Evolutionary conservation across 768 basidiomycete genomes (phyloP), one percentile per base, ranked within the genome.

Genomic region (Cystobasidium onofrii): DNA sequence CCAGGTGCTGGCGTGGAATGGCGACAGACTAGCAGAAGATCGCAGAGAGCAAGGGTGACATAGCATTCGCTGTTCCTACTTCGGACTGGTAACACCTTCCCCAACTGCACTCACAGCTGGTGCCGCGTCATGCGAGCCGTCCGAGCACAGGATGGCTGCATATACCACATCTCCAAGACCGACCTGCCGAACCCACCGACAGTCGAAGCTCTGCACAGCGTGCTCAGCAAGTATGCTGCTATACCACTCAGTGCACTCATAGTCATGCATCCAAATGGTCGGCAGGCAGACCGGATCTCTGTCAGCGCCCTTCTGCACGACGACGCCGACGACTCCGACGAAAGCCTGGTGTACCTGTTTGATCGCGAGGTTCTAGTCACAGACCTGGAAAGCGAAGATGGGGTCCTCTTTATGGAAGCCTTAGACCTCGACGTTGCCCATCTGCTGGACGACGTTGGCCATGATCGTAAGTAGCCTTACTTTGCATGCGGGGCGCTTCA

Each of bases 191-290:
- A 20, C 20, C 41, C 41, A 46, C 41, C 44, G 29, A 67, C 65
- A 13, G 27, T 67, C 23, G 65, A 67, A 33, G 54, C 36, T 2
- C 55, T 71, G 20, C 55, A 71, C 36, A 55, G 31, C 54, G 54
- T 57, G 33, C 69, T 71, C 50, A 55, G 36, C 15, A 29, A 71
- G 27, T 29, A 55, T 44, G 25, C 29, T 33, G 54, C 29, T 9
- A 71, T 71, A 13, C 69, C 69, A 1, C n/a, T 60, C 31, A 44
- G 17, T n/a, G 69, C 69, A 6, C 69, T 71, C 36, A 71, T 71
- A 9, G 69, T 60, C 17, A 71, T 71, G 69, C 69, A 71, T 44
- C 69, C 69, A 34, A 57, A 52, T n/a, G 69, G 69, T n/a, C 50
- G 69, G 17, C 69, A 71, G 29, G 55, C 54, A 1, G 69, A 71